Evolutionary conservation across 805 yeast genomes (phyloP).

Genomic region (Starmerella sirachaensis): DNA sequence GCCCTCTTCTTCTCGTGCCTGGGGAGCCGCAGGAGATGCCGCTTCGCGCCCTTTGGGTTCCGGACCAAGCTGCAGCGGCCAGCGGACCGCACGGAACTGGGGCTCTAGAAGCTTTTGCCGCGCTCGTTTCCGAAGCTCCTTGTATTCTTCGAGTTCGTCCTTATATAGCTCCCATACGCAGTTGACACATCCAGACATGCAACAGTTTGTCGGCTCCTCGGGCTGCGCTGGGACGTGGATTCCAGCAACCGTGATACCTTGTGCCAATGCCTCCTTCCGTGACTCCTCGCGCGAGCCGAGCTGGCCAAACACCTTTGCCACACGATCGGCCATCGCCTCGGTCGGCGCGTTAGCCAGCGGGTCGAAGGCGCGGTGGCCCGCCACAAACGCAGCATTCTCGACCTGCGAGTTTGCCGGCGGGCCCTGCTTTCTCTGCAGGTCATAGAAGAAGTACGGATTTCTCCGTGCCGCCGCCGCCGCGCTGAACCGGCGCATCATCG

Average conservation of each 20-base stretch:
- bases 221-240: conserved; percentile 74
- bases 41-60: conserved; percentile 25
- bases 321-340: conserved; percentile 22
- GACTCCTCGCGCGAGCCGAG: conserved; percentile 27
- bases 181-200: conserved; percentile 94
- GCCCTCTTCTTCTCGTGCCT: conserved; percentile 21
- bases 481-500: conserved; percentile 13
- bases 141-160: conserved; percentile 83
- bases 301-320: conserved; percentile 27
- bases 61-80: conserved; percentile 59
- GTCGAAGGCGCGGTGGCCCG: conserved; percentile 16
- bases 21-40: conserved; percentile 25
- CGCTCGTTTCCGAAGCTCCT: conserved; percentile 44
- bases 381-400: not conserved
- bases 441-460: conserved; percentile 20
- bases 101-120: conserved; percentile 25
- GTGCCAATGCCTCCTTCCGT: conserved; percentile 26
- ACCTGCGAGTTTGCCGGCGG: conserved; percentile 5
- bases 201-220: conserved; percentile 84
- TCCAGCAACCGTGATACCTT: conserved; percentile 41
- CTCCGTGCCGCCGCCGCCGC: conserved; percentile 3
- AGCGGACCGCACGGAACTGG: conserved; percentile 32
- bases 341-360: conserved; percentile 13
- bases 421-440: conserved; percentile 12
- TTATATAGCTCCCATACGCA: conserved; percentile 93